Evolutionary conservation across 257 asterid genomes (phyloP).

Genomic region (Fraxinus cuspidata): DNA sequence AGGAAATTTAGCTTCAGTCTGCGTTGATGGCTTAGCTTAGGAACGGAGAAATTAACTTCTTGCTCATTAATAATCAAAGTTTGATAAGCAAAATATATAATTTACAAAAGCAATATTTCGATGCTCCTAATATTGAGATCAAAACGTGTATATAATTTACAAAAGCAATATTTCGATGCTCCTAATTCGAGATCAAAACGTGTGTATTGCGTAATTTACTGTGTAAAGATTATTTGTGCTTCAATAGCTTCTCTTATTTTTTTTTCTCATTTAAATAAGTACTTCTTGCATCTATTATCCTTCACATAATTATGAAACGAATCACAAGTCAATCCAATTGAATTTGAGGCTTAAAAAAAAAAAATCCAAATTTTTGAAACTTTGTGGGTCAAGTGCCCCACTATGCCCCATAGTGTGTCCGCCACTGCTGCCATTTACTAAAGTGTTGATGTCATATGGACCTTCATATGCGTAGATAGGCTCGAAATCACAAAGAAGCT

Average conservation of each 20-base stretch:
- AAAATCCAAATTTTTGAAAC: no score
- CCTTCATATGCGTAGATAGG: slow-evolving; percentile 95
- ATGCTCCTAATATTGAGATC: background rate
- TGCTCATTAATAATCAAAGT: background rate
- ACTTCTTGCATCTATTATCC: no score
- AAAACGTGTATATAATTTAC: no score
- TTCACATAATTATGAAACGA: no score
- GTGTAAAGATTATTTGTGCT: no score
- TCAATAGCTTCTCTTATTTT: background rate
- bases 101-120: background rate
- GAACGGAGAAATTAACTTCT: background rate
- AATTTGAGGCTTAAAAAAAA: no score
- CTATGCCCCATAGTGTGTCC: no score
- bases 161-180: background rate
- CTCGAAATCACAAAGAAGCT: slow-evolving; percentile 97
- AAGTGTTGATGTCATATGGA: slow-evolving; percentile 86
- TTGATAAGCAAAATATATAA: no score
- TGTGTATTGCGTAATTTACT: background rate
- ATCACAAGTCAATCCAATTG: no score
- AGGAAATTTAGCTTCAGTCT: background rate
- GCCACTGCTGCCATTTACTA: slow-evolving; percentile 36
- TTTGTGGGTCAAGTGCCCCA: no score
- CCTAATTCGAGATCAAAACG: background rate
- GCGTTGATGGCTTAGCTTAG: background rate
- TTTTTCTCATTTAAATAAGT: no score